phyloP scores from a whole-genome alignment of 2,329 filamentous ascomycete genomes.

The Dothistroma pini region DNA sequence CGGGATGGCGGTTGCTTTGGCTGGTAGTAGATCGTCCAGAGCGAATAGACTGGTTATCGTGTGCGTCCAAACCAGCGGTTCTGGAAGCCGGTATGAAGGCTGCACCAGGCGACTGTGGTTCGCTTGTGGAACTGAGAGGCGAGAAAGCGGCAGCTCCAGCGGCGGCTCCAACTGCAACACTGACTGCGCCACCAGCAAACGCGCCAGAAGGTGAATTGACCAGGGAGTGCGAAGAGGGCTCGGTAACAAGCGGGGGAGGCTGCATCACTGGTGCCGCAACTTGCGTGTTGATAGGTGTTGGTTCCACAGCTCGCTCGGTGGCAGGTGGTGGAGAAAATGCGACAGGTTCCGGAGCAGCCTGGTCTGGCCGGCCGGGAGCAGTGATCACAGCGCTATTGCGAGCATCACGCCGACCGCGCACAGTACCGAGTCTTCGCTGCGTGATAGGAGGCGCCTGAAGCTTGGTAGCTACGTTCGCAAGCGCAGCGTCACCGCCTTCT shows the following conservation, averaged over 20 bases:
- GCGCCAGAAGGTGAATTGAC: slow-evolving; percentile 23
- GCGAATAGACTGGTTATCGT: slow-evolving; percentile 86
- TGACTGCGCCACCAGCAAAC: slow-evolving; percentile 6
- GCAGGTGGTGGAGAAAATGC: slow-evolving; percentile 8
- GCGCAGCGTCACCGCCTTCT: slow-evolving; percentile 64
- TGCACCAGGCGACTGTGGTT: slow-evolving; percentile 29
- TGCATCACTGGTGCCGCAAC: slow-evolving; percentile 8
- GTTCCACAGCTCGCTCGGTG: slow-evolving; percentile 13
- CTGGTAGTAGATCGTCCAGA: slow-evolving; percentile 75
- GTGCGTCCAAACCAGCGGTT: slow-evolving; percentile 34
- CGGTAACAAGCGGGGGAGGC: slow-evolving; percentile 7
- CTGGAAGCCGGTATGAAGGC: slow-evolving; percentile 26
- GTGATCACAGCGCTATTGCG: slow-evolving; percentile 75
- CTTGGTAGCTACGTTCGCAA: slow-evolving; percentile 72
- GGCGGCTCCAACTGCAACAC: slow-evolving; percentile 12
- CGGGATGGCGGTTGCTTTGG: slow-evolving; percentile 68
- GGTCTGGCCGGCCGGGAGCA: slow-evolving; percentile 17
- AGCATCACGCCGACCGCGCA: slow-evolving; percentile 85
- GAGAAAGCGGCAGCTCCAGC: slow-evolving; percentile 29
- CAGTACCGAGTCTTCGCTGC: slow-evolving; percentile 57
- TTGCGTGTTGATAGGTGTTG: slow-evolving; percentile 4
- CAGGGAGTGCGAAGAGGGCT: slow-evolving; percentile 5
- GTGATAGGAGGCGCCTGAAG: slow-evolving; percentile 57
- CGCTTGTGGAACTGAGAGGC: slow-evolving; percentile 26
- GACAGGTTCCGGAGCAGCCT: slow-evolving; percentile 3